A percentile compares a stretch with the other conserved stretches of the same genome.
These are phyloP conservation scores for Casuarina cunninghamiana DNA, from an alignment of 306 rosid genomes.

Conservation along the genomic window DNA sequence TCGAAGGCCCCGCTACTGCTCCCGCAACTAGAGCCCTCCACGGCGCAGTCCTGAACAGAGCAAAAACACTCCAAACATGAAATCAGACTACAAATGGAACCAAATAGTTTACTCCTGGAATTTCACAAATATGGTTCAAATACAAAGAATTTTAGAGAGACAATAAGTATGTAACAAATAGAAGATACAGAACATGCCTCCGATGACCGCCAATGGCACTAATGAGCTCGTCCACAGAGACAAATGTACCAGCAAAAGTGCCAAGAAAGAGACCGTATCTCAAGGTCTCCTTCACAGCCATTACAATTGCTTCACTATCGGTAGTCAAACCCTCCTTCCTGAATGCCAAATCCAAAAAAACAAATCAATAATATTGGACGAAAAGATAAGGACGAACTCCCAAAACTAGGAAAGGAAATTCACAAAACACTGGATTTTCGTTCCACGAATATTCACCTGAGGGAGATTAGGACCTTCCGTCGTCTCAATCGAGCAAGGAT, in stretches of 20 bases:
- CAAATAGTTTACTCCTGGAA: background rate
- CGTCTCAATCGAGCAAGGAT: conserved; percentile 70
- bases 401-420: background rate
- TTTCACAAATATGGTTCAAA: background rate
- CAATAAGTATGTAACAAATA: conserved; percentile 4
- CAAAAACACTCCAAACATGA: conserved; percentile 21
- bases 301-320: conserved; percentile 61
- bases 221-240: conserved; percentile 76
- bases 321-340: conserved; percentile 65
- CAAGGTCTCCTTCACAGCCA: conserved; percentile 81
- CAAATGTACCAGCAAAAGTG: conserved; percentile 89
- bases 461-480: conserved; percentile 58
- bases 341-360: background rate
- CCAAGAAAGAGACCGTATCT: conserved; percentile 92
- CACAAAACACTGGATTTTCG: background rate
- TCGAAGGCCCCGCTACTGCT: conserved; percentile 87
- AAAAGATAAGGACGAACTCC: background rate
- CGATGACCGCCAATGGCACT: conserved; percentile 77
- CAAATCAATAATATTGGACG: background rate
- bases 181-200: conserved; percentile 66
- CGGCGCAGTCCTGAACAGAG: conserved; percentile 82
- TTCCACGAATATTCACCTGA: conserved; percentile 29
- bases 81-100: conserved; percentile 17
- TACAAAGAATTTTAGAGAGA: background rate
- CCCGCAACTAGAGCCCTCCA: conserved; percentile 98